Percentiles rank a stretch among this genome's conserved stretches.
These are phyloP conservation scores for Candida glucosophila DNA, from an alignment of 1,139 yeast genomes.

Conservation along the genomic window DNA sequence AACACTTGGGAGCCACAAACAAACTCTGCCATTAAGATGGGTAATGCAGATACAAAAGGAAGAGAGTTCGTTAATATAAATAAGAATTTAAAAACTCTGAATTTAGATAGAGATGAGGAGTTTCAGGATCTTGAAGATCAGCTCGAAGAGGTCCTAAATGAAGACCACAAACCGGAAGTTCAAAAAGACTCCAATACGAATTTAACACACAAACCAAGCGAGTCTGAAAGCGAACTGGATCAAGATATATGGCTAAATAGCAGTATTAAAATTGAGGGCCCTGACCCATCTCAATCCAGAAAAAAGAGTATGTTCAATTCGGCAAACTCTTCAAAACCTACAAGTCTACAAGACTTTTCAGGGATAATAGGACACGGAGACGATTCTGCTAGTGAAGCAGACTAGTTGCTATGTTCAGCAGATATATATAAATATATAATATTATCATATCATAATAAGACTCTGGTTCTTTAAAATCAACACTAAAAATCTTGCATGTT, in stretches of 20 bases:
- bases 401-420: constrained; percentile 17
- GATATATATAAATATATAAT: too few relatives aligned
- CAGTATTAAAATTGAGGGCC: too few relatives aligned
- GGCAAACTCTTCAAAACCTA: too few relatives aligned
- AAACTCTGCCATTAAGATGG: too few relatives aligned
- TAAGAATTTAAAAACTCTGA: too few relatives aligned
- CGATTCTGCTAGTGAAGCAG: constrained; percentile 33
- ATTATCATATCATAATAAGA: too few relatives aligned
- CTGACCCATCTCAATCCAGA: constrained; percentile 1
- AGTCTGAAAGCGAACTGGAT: constrained; percentile 1
- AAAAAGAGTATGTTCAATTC: constrained; percentile 2
- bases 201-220: too few relatives aligned
- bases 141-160: constrained; percentile 33
- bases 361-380: constrained; percentile 10
- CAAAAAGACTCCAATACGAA: too few relatives aligned
- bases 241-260: too few relatives aligned
- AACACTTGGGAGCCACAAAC: too few relatives aligned
- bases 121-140: constrained; percentile 39
- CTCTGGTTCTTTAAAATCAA: not conserved
- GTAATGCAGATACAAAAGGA: too few relatives aligned
- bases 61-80: too few relatives aligned
- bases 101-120: constrained; percentile 31
- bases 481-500: not conserved
- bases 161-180: constrained; percentile 6
- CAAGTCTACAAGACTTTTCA: constrained; percentile 31